These are phyloP conservation scores for Aquilaria malaccensis DNA, from an alignment of 345 rosid genomes.

Conservation along the genomic window DNA sequence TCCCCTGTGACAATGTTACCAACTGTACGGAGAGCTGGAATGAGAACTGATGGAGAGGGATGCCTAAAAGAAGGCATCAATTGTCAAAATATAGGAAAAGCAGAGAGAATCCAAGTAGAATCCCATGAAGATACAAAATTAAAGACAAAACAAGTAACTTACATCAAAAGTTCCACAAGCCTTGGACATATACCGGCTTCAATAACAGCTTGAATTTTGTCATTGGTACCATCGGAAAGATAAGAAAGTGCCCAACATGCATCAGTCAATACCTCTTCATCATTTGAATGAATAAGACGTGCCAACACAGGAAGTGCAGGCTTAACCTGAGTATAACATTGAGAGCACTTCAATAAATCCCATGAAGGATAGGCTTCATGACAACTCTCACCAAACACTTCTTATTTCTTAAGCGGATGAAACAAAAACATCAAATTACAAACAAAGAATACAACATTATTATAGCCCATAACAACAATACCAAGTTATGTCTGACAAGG, in stretches of 20 bases:
- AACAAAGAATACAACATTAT: no score
- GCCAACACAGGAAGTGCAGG: constrained; percentile 67
- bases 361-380: no score
- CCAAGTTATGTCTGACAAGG: no score
- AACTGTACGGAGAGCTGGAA: constrained; percentile 79
- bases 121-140: no score
- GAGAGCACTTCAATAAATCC: no score
- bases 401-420: no score
- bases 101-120: no score
- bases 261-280: constrained; percentile 79
- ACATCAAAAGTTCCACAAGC: constrained; percentile 61
- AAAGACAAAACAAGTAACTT: constrained; percentile 20
- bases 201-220: constrained; percentile 73
- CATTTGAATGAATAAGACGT: constrained; percentile 56
- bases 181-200: constrained; percentile 62
- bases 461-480: no score
- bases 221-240: constrained; percentile 78
- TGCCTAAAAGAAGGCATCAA: constrained; percentile 26
- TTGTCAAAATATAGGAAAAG: no score
- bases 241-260: constrained; percentile 83
- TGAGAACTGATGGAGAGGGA: constrained; percentile 54
- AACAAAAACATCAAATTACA: no score
- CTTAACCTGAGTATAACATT: not conserved
- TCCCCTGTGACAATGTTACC: constrained; percentile 86
- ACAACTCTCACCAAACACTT: no score